phyloP scores from a whole-genome alignment of 768 basidiomycete species.

The Trametes elegans region DNA sequence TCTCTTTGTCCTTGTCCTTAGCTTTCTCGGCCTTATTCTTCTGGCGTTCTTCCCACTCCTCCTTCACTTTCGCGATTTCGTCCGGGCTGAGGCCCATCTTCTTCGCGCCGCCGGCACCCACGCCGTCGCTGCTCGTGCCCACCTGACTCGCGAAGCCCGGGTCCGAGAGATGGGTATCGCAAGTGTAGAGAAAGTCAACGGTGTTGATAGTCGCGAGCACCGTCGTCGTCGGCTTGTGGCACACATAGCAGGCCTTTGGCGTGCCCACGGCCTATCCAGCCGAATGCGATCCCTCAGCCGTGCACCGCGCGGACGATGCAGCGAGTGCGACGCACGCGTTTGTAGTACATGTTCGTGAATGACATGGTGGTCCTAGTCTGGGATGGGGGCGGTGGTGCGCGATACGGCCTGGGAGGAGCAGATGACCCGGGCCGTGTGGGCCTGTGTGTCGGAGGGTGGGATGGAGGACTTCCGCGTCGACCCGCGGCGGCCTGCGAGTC shows the following conservation, averaged over 20 bases:
- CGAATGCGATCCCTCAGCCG: constrained; percentile 7
- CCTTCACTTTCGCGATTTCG: constrained; percentile 75
- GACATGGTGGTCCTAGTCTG: constrained; percentile 60
- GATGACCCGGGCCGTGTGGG: neutral
- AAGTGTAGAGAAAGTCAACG: constrained; percentile 84
- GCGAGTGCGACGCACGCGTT: constrained; percentile 56
- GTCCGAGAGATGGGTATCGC: constrained; percentile 78
- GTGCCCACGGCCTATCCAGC: constrained; percentile 67
- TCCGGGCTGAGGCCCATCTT: constrained; percentile 53
- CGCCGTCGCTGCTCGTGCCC: constrained; percentile 35
- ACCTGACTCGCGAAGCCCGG: constrained; percentile 65
- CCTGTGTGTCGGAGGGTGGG: neutral
- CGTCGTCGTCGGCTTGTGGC: constrained; percentile 75
- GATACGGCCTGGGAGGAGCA: no score
- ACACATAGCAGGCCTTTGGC: constrained; percentile 72
- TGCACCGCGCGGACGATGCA: neutral
- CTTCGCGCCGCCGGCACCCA: constrained; percentile 28
- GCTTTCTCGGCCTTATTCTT: constrained; percentile 55
- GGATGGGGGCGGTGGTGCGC: no score
- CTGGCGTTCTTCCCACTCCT: constrained; percentile 78
- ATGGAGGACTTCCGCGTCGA: constrained; percentile 2
- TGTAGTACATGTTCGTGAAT: constrained; percentile 86
- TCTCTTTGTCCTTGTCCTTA: constrained; percentile 48
- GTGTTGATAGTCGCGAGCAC: constrained; percentile 85
- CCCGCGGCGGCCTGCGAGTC: constrained; percentile 12